These are phyloP conservation scores for Penicillium parvum DNA, from an alignment of 495 filamentous ascomycete species.

Conservation along the genomic window DNA sequence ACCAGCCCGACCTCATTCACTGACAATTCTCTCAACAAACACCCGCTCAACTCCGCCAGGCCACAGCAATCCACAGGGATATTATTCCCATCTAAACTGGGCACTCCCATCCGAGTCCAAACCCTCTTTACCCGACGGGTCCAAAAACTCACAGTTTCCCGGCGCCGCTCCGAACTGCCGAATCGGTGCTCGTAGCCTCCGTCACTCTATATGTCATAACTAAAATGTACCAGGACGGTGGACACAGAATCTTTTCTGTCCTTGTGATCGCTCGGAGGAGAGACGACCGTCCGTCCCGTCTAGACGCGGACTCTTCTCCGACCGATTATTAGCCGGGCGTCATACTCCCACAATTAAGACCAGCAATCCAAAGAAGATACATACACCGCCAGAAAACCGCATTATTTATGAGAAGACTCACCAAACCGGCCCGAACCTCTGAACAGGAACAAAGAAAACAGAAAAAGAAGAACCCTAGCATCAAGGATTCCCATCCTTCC, in stretches of 20 bases:
- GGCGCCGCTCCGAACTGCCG: constrained; percentile 14
- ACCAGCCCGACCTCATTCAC: too few relatives aligned
- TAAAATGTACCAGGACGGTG: too few relatives aligned
- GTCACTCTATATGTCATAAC: background rate
- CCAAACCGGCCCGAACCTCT: too few relatives aligned
- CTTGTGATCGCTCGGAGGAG: background rate
- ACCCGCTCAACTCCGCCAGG: too few relatives aligned
- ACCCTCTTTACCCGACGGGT: constrained; percentile 12
- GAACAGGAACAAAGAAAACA: too few relatives aligned
- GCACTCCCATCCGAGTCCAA: background rate
- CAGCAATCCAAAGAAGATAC: too few relatives aligned
- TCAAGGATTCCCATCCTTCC: too few relatives aligned
- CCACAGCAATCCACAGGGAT: background rate
- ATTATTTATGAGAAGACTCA: too few relatives aligned
- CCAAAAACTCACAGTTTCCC: constrained; percentile 10
- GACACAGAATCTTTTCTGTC: background rate
- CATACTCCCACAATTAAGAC: background rate
- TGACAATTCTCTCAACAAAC: too few relatives aligned
- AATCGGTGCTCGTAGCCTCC: constrained; percentile 7
- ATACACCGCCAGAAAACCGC: background rate
- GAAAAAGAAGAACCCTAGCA: background rate
- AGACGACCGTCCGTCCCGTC: constrained; percentile 2
- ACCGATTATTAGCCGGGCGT: background rate
- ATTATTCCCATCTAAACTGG: background rate
- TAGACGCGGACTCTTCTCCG: constrained; percentile 10